Evolutionary conservation across 305 asterid genomes (phyloP).

Genomic region (Fraxinus greggii): DNA sequence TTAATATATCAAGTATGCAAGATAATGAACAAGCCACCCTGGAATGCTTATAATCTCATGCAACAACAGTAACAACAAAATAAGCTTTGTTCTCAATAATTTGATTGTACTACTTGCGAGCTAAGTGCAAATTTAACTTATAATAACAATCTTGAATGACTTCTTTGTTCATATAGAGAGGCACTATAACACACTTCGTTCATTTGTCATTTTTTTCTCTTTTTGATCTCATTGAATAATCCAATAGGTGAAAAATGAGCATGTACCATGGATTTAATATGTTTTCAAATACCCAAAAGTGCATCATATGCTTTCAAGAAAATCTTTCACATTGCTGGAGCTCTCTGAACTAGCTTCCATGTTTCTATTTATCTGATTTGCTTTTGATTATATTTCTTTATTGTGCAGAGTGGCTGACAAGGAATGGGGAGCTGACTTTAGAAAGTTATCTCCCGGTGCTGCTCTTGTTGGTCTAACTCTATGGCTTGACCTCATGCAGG

Average conservation of each 20-base stretch:
- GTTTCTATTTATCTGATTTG: conserved; percentile 6
- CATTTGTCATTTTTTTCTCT: neutral
- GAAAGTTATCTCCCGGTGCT: conserved; percentile 92
- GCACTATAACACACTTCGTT: neutral
- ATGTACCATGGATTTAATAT: neutral
- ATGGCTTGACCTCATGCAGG: conserved; percentile 99
- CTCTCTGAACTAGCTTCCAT: conserved; percentile 1
- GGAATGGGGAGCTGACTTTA: conserved; percentile 97
- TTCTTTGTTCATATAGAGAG: neutral
- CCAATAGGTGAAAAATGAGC: neutral
- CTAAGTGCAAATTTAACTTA: neutral
- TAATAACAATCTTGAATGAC: neutral
- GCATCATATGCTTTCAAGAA: conserved; percentile 9
- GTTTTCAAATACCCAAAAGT: neutral
- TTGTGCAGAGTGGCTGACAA: conserved; percentile 82
- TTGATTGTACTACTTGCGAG: neutral
- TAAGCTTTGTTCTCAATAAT: neutral
- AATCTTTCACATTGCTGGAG: neutral
- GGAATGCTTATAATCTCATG: neutral
- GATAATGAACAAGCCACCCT: neutral
- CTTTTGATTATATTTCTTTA: conserved; percentile 26
- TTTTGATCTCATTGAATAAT: neutral
- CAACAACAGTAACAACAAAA: neutral
- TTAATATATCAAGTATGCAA: neutral
- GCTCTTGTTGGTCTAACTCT: conserved; percentile 87